These are phyloP conservation scores for Dendrobium officinale DNA, from an alignment of 106 monocot species.

Conservation along the genomic window DNA sequence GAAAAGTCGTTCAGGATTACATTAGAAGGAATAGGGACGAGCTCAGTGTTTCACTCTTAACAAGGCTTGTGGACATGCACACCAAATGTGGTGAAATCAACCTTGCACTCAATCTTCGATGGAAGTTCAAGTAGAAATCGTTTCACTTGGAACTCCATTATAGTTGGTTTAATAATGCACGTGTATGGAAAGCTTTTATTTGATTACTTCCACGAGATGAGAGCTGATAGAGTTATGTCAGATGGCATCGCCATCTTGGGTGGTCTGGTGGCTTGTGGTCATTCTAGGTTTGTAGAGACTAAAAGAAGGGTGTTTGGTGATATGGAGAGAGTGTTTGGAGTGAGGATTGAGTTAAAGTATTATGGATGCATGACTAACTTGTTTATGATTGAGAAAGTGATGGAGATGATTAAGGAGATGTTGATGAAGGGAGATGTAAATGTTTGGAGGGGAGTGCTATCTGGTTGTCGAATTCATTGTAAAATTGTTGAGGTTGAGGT, in stretches of 20 bases:
- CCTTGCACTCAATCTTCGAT: conserved; percentile 29
- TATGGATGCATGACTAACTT: conserved; percentile 70
- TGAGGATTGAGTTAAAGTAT: conserved; percentile 50
- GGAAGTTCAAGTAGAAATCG: conserved; percentile 17
- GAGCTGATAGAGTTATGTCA: conserved; percentile 12
- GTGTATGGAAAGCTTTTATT: conserved; percentile 41
- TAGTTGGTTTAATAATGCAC: conserved; percentile 43
- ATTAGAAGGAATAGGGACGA: conserved; percentile 6
- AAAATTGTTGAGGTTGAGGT: conserved; percentile 35
- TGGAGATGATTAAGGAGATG: conserved; percentile 54
- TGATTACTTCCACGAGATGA: conserved; percentile 39
- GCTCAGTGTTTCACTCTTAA: conserved; percentile 26
- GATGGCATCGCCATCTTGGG: conserved; percentile 53
- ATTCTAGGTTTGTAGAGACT: conserved; percentile 23
- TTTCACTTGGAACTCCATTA: conserved; percentile 63
- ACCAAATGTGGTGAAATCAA: conserved; percentile 52
- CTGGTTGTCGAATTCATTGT: conserved; percentile 49
- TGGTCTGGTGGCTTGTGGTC: conserved; percentile 47
- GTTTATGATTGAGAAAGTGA: conserved; percentile 40
- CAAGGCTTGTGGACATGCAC: conserved; percentile 54
- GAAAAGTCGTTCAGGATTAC: conserved; percentile 32
- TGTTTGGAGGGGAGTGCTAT: conserved; percentile 63
- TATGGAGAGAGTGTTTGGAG: conserved; percentile 33
- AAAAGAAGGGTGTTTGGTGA: conserved; percentile 32
- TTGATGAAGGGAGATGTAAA: conserved; percentile 44